Base-by-base conservation (phyloP, 306 rosid genomes). In the Morella rubra region DNA sequence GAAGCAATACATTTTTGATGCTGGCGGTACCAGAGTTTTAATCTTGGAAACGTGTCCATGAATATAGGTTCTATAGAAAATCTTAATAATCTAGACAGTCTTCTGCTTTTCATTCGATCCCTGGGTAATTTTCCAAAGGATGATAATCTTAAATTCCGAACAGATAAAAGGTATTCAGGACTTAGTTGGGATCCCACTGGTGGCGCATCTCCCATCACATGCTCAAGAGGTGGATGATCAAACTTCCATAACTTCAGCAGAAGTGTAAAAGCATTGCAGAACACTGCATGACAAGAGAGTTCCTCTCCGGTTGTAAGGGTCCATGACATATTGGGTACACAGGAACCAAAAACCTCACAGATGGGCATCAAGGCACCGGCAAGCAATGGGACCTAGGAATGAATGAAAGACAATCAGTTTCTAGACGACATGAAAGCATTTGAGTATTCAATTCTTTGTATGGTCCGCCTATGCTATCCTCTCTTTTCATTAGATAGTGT, bases 1-100 rank as follows among this genome's bases (percentile, higher is more conserved):
- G 97, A 94, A 73, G 89, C 91, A 75, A 94, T 91, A 81, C 98
- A 87, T 81, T 94, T 87, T 86, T 87, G 90, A 85, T 91, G 97
- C 84, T 89, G 91, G 79, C 75, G 87, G 79, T 92, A 88, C 97
- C 98, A 94, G 62, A 75, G 86, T 82, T 86, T 88, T 68, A 94
- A 86, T 75, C 84, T 94, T 46, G 96, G 97, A 88, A 92, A 94
- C 83, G 88, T 84, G 67, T 92, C 91, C 81, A 95, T 80, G 73
- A 86, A 81, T 79, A 92, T 69, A 50, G 96, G 85, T 60, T 90
- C 91, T 13, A 0, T 0, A 59, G 91, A 60, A 82, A 89, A 83
- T 64, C 11, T 49, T 78, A 86, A 15, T 59, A 84, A 18, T 81
- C 89, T 85, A 51, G 98, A 85, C 22, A 87, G 62, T 79, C 97